These are phyloP conservation scores for Globisporangium nagaii DNA, from an alignment of 352 stramenopile species.

Conservation along the genomic window DNA sequence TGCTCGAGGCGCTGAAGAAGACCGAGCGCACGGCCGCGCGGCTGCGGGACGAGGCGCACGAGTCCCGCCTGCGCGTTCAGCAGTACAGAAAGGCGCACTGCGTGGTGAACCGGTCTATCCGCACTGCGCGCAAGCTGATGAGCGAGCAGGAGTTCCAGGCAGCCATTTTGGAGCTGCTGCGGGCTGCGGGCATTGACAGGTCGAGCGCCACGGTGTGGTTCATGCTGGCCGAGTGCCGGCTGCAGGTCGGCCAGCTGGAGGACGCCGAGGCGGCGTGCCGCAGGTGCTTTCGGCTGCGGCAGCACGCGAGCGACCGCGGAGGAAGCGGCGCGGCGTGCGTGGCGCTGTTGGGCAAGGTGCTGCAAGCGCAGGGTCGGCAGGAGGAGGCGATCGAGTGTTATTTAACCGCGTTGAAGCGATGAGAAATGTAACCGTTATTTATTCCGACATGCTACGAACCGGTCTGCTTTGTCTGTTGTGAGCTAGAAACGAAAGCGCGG, in stretches of 20 bases:
- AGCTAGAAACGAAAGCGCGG: too few species aligned
- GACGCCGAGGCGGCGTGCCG: conserved; percentile 51
- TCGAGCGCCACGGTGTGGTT: conserved; percentile 48
- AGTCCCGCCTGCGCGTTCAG: conserved; percentile 31
- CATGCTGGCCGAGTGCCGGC: conserved; percentile 47
- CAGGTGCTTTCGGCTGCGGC: conserved; percentile 33
- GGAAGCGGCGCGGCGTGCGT: conserved; percentile 18
- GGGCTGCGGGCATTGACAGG: conserved; percentile 36
- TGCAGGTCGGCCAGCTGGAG: conserved; percentile 37
- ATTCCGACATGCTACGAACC: too few species aligned
- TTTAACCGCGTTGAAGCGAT: conserved; percentile 49
- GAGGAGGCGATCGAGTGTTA: conserved; percentile 62
- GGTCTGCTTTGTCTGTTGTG: too few species aligned
- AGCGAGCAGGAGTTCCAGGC: conserved; percentile 51
- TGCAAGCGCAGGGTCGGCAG: conserved; percentile 41
- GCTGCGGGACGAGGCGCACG: conserved; percentile 24
- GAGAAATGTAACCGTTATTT: conserved; percentile 12
- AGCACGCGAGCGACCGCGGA: conserved; percentile 15
- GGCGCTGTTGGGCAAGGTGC: conserved; percentile 41
- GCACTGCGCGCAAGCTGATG: conserved; percentile 29
- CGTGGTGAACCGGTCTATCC: conserved; percentile 38
- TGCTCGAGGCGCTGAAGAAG: conserved; percentile 34
- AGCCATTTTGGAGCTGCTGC: conserved; percentile 51
- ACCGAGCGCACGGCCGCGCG: conserved; percentile 23
- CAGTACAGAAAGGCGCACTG: conserved; percentile 43